Evolutionary conservation across 805 yeast genomes (phyloP), one percentile per base, ranked within the genome.

Genomic region (Saturnispora diversa): DNA sequence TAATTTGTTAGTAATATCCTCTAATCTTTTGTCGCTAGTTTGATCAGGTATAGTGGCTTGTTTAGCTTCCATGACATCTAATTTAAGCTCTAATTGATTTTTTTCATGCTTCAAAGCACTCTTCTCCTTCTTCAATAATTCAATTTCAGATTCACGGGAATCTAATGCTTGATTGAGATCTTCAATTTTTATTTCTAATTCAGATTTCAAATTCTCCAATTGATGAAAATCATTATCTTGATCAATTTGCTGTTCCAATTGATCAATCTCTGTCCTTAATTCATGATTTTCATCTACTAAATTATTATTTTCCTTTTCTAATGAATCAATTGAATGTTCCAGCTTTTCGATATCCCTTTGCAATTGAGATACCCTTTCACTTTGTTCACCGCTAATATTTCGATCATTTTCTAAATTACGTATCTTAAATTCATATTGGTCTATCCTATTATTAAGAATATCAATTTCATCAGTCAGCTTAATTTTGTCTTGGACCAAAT

Each of bases 141-240:
- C 37, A 11, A 44, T 24, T 20, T 39, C 23, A 5, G n/a, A 16
- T 12, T 37, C 34, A 31, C 27, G 22, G 9, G 32, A 40, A 10
- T 21, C 30, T 11, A 49, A 25, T 17, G 40, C 42, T 16, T 44
- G 27, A n/a, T 42, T 43, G 23, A 46, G 25, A 12, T 44, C 41
- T 3, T 52, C 51, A 13, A 60, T 60, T 1, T 20, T 28, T 4
- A 24, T 5, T 20, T 39, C 24, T 21, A 54, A 45, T 1, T 59
- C 56, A 5, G 51, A 53, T 31, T 58, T 58, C 7, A 52, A 42
- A 2, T 40, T 43, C 6, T 50, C 58, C 34, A 58, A 59, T 39
- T 61, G 63, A 22, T 27, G 8, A 7, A 20, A 15, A 12, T 44
- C 46, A 10, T 27, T 23, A 12, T 26, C 42, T n/a, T 60, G 57